Conservation (phyloP, 2,329 filamentous ascomycete genomes). For the Chaetomiaceae sp. region DNA sequence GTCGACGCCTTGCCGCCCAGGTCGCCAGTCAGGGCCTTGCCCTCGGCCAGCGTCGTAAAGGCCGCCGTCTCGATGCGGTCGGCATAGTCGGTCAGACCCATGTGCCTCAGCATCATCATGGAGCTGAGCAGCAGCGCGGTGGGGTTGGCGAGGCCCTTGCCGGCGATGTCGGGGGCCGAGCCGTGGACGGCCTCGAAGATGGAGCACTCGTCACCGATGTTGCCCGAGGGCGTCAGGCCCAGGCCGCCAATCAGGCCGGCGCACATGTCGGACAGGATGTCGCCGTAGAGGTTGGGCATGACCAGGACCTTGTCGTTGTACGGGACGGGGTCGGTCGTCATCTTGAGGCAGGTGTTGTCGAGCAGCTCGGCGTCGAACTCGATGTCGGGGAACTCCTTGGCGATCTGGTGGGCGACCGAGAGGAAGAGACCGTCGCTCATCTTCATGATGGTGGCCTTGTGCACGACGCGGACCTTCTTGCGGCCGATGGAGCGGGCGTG, state of each 20-base stretch:
- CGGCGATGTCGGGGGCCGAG: constrained; percentile 92
- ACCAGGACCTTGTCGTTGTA: constrained; percentile 99
- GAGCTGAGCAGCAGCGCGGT: constrained; percentile 91
- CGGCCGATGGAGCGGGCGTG: constrained; percentile 89
- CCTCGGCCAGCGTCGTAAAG: constrained; percentile 91
- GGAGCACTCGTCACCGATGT: constrained; percentile 98
- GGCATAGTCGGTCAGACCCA: constrained; percentile 83
- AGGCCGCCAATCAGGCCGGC: constrained; percentile 97
- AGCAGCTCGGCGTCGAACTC: constrained; percentile 97
- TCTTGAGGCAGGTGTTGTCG: constrained; percentile 99
- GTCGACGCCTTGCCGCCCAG: constrained; percentile 96
- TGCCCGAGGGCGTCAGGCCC: constrained; percentile 92
- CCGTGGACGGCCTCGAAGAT: constrained; percentile 99
- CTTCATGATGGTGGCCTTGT: constrained; percentile 99
- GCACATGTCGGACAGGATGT: constrained; percentile 99
- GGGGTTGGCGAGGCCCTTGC: constrained; percentile 94
- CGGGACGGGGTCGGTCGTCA: constrained; percentile 89
- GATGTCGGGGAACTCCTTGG: constrained; percentile 92
- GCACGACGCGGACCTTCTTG: constrained; percentile 94
- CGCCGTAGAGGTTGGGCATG: constrained; percentile 97
- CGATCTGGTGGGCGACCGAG: constrained; percentile 73
- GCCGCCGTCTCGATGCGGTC: constrained; percentile 87
- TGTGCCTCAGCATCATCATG: constrained; percentile 99
- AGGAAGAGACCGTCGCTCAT: constrained; percentile 99
- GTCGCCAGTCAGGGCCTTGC: constrained; percentile 93